These are phyloP conservation scores for Heimioporus sp. DNA, from an alignment of 768 basidiomycete genomes.

Conservation along the genomic window DNA sequence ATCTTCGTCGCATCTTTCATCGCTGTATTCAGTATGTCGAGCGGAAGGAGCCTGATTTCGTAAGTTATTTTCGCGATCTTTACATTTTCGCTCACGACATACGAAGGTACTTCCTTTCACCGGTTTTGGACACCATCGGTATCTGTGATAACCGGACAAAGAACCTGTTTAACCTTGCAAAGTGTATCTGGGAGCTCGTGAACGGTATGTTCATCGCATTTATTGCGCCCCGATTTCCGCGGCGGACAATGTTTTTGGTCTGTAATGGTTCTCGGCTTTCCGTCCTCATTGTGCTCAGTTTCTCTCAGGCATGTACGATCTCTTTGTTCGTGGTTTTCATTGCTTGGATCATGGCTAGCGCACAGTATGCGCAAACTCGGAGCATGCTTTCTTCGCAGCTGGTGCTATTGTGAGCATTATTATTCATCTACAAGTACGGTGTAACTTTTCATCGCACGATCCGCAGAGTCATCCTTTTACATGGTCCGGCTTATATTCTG, in stretches of 20 bases:
- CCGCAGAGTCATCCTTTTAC: constrained; percentile 6
- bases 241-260: background rate
- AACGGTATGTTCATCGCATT: background rate
- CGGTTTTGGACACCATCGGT: background rate
- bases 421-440: background rate
- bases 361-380: background rate
- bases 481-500: background rate
- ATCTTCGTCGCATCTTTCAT: constrained; percentile 3
- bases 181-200: background rate
- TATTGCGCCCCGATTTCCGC: constrained; percentile 6
- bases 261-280: background rate
- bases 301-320: constrained; percentile 1
- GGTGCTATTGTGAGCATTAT: background rate
- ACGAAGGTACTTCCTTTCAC: constrained; percentile 3
- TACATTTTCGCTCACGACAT: background rate
- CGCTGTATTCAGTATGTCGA: constrained; percentile 6
- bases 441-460: background rate
- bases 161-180: constrained; percentile 1
- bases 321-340: constrained; percentile 1
- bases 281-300: background rate
- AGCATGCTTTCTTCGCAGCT: background rate
- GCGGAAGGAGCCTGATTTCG: constrained; percentile 11
- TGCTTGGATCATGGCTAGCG: constrained; percentile 3
- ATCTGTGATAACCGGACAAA: background rate
- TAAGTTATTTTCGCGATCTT: background rate